Percentiles rank a stretch among this genome's conserved stretches.
These are phyloP conservation scores for Arachnomyces sp. DNA, from an alignment of 2,329 filamentous ascomycete species.

Conservation along the genomic window DNA sequence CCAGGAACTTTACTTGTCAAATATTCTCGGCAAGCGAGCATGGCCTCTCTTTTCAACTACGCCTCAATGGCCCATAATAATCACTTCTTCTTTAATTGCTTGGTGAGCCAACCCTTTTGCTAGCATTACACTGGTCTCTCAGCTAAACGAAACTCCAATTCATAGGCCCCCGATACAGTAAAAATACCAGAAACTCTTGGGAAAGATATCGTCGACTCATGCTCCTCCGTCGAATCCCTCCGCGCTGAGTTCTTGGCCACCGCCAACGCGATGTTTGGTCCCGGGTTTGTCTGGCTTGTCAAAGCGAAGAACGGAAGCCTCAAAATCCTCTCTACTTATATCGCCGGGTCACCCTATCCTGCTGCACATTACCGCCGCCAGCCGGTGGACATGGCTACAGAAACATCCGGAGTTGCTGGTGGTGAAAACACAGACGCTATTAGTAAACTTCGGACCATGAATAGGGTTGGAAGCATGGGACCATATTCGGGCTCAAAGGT, in stretches of 20 bases:
- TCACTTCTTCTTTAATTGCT: slow-evolving; percentile 47
- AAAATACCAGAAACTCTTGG: slow-evolving; percentile 52
- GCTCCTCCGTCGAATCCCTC: slow-evolving; percentile 77
- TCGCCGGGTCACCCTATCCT: slow-evolving; percentile 81
- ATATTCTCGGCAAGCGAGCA: slow-evolving; percentile 68
- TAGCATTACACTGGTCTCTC: slow-evolving; percentile 4
- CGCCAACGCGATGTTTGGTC: slow-evolving; percentile 87
- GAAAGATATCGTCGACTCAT: slow-evolving; percentile 58
- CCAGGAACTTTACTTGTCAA: slow-evolving; percentile 63
- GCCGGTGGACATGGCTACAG: slow-evolving; percentile 40
- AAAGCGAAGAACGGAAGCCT: slow-evolving; percentile 45
- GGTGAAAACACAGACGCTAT: slow-evolving; percentile 12
- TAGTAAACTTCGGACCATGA: slow-evolving; percentile 8
- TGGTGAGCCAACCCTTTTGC: slow-evolving; percentile 26
- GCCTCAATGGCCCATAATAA: slow-evolving; percentile 96
- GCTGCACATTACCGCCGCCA: slow-evolving; percentile 73
- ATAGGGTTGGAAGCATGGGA: slow-evolving; percentile 18
- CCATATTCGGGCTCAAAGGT: slow-evolving; percentile 19
- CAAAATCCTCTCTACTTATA: slow-evolving; percentile 78
- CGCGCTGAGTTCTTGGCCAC: slow-evolving; percentile 71
- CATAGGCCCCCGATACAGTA: slow-evolving; percentile 34
- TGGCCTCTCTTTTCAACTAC: slow-evolving; percentile 83
- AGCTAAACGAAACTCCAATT: slow-evolving; percentile 21
- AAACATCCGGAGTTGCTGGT: slow-evolving; percentile 20
- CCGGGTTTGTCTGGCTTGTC: slow-evolving; percentile 95